These are phyloP conservation scores for Malus hybrid DNA, from an alignment of 331 rosid genomes.

Conservation along the genomic window DNA sequence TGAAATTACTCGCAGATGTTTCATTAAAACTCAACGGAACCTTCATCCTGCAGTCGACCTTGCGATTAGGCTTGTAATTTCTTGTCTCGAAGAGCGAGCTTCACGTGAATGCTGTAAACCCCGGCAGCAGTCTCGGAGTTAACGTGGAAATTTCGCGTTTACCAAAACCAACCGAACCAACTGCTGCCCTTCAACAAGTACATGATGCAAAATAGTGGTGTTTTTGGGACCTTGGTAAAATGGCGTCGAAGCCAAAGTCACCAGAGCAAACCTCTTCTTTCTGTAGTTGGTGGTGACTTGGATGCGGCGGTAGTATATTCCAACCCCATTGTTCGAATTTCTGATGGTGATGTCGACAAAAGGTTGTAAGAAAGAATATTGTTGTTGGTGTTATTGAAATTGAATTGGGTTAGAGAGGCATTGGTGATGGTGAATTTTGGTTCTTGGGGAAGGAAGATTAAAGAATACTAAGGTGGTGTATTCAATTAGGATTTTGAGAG, in stretches of 20 bases:
- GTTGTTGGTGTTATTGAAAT: neutral
- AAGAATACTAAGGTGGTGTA: too few relatives aligned
- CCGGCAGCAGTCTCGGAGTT: constrained; percentile 27
- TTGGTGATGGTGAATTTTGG: constrained; percentile 8
- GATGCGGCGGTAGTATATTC: constrained; percentile 12
- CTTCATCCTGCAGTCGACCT: constrained; percentile 10
- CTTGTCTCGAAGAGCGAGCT: constrained; percentile 27
- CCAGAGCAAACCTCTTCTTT: constrained; percentile 3
- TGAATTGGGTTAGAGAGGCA: too few relatives aligned
- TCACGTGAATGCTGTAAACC: constrained; percentile 39
- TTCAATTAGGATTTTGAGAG: too few relatives aligned
- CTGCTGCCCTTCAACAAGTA: constrained; percentile 30
- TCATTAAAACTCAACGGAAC: neutral
- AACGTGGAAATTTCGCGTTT: constrained; percentile 13
- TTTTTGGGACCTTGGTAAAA: constrained; percentile 38
- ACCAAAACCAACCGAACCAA: constrained; percentile 7
- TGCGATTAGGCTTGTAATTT: constrained; percentile 2
- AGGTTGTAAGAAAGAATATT: constrained; percentile 23
- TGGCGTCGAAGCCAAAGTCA: neutral
- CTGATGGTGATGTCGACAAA: constrained; percentile 19
- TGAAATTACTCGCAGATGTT: neutral
- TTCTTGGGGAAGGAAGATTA: too few relatives aligned
- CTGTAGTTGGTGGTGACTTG: neutral
- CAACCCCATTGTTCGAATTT: constrained; percentile 27
- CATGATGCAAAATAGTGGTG: constrained; percentile 27